Conservation (phyloP, 2,329 filamentous ascomycete genomes). For the Curvularia hawaiiensis region DNA sequence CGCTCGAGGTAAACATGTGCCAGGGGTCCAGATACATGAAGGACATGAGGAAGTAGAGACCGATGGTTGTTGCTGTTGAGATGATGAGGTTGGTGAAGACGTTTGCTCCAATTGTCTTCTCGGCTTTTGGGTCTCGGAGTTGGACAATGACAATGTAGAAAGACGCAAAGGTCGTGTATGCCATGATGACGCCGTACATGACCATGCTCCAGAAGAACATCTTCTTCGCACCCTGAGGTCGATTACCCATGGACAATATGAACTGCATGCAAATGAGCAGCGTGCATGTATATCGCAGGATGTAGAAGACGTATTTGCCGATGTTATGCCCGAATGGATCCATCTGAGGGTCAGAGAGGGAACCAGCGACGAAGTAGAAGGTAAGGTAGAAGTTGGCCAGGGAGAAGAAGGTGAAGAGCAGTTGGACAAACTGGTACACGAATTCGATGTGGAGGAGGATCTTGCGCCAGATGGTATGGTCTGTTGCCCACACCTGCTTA, state of each 20-base stretch:
- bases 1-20: constrained; percentile 95
- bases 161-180: constrained; percentile 87
- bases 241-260: constrained; percentile 93
- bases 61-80: constrained; percentile 84
- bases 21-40: constrained; percentile 97
- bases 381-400: constrained; percentile 99
- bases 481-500: constrained; percentile 88
- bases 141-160: constrained; percentile 90
- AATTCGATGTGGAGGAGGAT: constrained; percentile 93
- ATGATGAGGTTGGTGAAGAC: constrained; percentile 95
- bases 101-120: constrained; percentile 75
- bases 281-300: constrained; percentile 83
- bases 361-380: constrained; percentile 97
- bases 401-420: constrained; percentile 97
- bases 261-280: constrained; percentile 94
- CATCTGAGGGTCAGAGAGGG: constrained; percentile 74
- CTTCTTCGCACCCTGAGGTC: constrained; percentile 90
- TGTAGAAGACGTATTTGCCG: constrained; percentile 81
- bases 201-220: constrained; percentile 89
- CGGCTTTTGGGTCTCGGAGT: constrained; percentile 60
- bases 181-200: constrained; percentile 92
- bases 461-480: constrained; percentile 89
- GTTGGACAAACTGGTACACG: constrained; percentile 88
- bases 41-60: constrained; percentile 94
- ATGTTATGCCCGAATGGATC: constrained; percentile 93